Percentiles rank a stretch among this genome's conserved stretches.
phyloP scores from a whole-genome alignment of 106 monocot species.

The Acanthochlamys bracteata region DNA sequence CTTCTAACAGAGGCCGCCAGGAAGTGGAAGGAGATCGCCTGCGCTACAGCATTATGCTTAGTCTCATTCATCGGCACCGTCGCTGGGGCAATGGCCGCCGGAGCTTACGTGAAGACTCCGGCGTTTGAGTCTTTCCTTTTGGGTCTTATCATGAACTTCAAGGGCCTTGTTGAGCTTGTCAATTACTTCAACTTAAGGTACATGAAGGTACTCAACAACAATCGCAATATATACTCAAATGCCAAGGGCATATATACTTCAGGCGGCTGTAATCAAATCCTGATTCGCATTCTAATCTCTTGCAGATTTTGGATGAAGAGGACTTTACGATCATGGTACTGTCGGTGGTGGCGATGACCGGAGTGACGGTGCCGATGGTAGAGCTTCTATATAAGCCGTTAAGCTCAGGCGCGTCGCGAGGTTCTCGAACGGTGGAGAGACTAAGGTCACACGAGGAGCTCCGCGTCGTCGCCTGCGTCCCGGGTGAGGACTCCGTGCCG shows the following conservation, averaged over 20 bases:
- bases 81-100: constrained; percentile 6
- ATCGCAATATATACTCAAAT: not conserved
- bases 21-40: too few species aligned
- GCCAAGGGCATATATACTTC: not conserved
- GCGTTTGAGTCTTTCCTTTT: constrained; percentile 13
- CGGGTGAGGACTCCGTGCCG: constrained; percentile 20
- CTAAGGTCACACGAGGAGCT: constrained; percentile 18
- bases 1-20: too few species aligned
- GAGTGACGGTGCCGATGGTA: not conserved
- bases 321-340: constrained; percentile 4
- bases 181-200: constrained; percentile 1
- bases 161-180: constrained; percentile 24
- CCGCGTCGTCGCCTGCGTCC: constrained; percentile 22
- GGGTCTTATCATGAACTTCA: constrained; percentile 29
- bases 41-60: not conserved
- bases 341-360: not conserved
- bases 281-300: not conserved
- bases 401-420: not conserved
- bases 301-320: constrained; percentile 14
- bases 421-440: constrained; percentile 9
- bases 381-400: constrained; percentile 13
- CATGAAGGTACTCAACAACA: constrained; percentile 7
- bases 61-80: not conserved
- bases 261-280: too few species aligned
- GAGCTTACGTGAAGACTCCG: constrained; percentile 10